Evolutionary conservation across 768 basidiomycete genomes (phyloP), one percentile per base, ranked within the genome.

Genomic region (Pleurotus djamor): DNA sequence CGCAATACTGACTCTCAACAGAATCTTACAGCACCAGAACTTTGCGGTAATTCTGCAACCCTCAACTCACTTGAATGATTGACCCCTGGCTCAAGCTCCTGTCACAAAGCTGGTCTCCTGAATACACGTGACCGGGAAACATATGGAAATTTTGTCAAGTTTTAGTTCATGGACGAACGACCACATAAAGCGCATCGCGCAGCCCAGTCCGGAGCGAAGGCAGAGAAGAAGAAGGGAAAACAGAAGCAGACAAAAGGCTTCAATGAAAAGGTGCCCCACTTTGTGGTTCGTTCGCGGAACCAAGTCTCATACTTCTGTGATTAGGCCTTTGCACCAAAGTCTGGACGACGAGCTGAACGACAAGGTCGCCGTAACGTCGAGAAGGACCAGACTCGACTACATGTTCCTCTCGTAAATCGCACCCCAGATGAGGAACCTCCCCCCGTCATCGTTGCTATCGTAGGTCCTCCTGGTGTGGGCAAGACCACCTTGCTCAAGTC

Each of bases 391-490:
- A 92, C 93, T 1, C 84, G 95, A 45, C 82, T 99, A 0, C 97
- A 99, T 71, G 97, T 98, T 5, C 97, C 97, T 12, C 84, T 97
- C 33, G 92, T 98, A 56, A 89, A 98, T 72, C 85, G 97, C 52
- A 98, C 94, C 8, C 96, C 97, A 4, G 89, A 94, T 61, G 87
- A 90, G 57, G 84, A 87, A 44, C 94, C 97, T 2, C 96, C 97
- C 2, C 97, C 97, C 4, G 86, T 98, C 65, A 85, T 98, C 61
- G 85, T 99, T 37, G 96, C 96, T 32, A 83, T 99, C 52, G 96
- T 98, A 41, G 97, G 97, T 0, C 96, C 97, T 33, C 89, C 96
- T 1, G 97, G 97, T 6, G 97, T 98, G 33, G 97, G 97, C 58
- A 99, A 98, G 73, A 92, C 93, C 1, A 98, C 95, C 1, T 79